Evolutionary conservation across 495 filamentous ascomycete species (phyloP).

Genomic region (Tetracladium setigerum): DNA sequence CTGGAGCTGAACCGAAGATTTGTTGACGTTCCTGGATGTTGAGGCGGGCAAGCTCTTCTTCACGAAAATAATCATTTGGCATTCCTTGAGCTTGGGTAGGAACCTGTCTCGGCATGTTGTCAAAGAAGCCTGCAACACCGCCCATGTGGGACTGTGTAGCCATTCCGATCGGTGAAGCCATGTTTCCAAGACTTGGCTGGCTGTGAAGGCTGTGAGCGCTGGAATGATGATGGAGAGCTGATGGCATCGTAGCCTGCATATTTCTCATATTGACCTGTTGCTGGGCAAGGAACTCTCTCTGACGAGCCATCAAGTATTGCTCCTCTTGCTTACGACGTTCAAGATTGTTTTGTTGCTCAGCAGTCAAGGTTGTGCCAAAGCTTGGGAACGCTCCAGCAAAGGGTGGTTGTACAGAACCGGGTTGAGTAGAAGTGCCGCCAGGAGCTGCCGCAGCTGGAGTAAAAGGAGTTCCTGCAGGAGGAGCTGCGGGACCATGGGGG

Average conservation of each 20-base stretch:
- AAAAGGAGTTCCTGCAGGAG: constrained; percentile 27
- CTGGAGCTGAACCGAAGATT: constrained; percentile 11
- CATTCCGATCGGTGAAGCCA: constrained; percentile 76
- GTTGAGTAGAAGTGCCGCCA: constrained; percentile 35
- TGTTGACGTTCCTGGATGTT: constrained; percentile 29
- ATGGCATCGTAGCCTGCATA: constrained; percentile 53
- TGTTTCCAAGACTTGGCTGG: constrained; percentile 89
- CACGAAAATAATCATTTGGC: constrained; percentile 37
- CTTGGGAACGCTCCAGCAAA: constrained; percentile 92
- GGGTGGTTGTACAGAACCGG: constrained; percentile 77
- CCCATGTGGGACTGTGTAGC: constrained; percentile 64
- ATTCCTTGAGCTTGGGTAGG: constrained; percentile 18
- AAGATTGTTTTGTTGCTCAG: constrained; percentile 94
- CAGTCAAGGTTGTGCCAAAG: constrained; percentile 95
- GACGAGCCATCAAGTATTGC: constrained; percentile 90
- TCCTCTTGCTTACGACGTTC: constrained; percentile 97
- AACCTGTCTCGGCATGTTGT: constrained; percentile 33
- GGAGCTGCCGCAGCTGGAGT: constrained; percentile 34
- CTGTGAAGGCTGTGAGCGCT: constrained; percentile 94
- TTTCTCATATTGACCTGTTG: constrained; percentile 75
- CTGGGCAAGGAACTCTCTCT: constrained; percentile 86
- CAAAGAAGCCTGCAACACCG: constrained; percentile 60
- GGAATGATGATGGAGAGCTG: constrained; percentile 79
- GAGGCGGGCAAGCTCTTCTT: constrained; percentile 32
- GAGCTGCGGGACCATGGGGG: constrained; percentile 64